A percentile compares a stretch with the other conserved stretches of the same genome.
Conservation (phyloP, 2,329 filamentous ascomycete genomes). For the Pestalotiopsis sp. region DNA sequence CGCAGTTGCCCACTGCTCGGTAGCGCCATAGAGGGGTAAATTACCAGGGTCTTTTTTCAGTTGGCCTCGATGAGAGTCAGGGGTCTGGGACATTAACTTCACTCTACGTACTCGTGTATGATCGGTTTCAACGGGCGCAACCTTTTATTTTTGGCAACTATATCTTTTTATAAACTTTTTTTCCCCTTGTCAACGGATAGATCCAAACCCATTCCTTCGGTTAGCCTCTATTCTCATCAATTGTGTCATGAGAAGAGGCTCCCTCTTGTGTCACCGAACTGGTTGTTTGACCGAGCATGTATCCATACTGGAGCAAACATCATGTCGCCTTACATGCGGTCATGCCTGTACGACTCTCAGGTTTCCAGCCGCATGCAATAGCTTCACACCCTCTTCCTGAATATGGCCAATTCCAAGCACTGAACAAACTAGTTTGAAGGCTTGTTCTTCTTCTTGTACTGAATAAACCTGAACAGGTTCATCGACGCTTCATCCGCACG, state of each 20-base stretch:
- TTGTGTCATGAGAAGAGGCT: not conserved
- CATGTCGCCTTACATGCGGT: not conserved
- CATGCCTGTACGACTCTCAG: too few species aligned
- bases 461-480: conserved; percentile 64
- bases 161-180: not conserved
- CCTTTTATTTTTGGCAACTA: not conserved
- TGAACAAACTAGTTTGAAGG: not conserved
- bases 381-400: too few species aligned
- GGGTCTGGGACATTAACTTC: not conserved
- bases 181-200: not conserved
- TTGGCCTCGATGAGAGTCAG: not conserved
- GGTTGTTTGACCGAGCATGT: not conserved
- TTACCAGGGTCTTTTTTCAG: not conserved
- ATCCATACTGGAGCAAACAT: not conserved
- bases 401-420: not conserved
- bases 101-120: not conserved
- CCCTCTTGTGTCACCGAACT: not conserved
- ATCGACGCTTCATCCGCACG: conserved; percentile 63
- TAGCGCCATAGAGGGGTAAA: not conserved
- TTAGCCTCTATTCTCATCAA: not conserved
- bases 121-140: not conserved
- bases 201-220: not conserved
- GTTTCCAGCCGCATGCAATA: too few species aligned
- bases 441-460: conserved; percentile 64
- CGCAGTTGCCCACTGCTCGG: not conserved